These are phyloP conservation scores for Vitis hybrid DNA, from an alignment of 177 flowering plant genomes.

Conservation along the genomic window DNA sequence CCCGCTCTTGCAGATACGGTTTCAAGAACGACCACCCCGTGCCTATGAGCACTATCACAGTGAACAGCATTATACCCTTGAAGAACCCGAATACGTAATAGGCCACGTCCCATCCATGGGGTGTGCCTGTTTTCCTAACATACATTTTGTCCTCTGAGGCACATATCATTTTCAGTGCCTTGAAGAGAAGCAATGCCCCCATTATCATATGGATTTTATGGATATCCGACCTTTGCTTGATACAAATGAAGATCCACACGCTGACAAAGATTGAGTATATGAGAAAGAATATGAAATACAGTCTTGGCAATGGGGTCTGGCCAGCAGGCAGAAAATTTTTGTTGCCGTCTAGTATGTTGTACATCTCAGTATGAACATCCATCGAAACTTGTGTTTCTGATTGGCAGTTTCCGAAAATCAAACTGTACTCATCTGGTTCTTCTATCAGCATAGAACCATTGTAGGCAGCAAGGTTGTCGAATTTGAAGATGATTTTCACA, in stretches of 20 bases:
- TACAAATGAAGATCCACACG: constrained; percentile 23
- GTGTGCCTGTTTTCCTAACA: constrained; percentile 35
- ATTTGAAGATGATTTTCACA: constrained; percentile 27
- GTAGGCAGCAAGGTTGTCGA: constrained; percentile 16
- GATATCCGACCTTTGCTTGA: constrained; percentile 22
- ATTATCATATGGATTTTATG: constrained; percentile 37
- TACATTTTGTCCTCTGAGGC: constrained; percentile 34
- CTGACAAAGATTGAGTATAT: constrained; percentile 16
- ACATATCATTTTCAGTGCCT: constrained; percentile 35
- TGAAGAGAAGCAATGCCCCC: constrained; percentile 34
- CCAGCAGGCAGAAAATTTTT: constrained; percentile 40
- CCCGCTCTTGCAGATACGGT: constrained; percentile 42
- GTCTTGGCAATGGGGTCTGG: constrained; percentile 24
- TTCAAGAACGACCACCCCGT: constrained; percentile 51
- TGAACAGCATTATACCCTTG: constrained; percentile 42
- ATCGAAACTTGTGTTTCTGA: constrained; percentile 35
- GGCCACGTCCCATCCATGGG: constrained; percentile 43
- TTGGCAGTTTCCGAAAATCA: constrained; percentile 44
- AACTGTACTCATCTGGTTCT: constrained; percentile 32
- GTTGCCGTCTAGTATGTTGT: constrained; percentile 22
- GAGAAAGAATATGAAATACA: constrained; percentile 28
- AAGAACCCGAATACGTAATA: constrained; percentile 43
- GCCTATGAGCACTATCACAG: constrained; percentile 41
- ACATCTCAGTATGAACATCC: constrained; percentile 39
- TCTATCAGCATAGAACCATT: constrained; percentile 19